phyloP scores from a whole-genome alignment of 306 rosid genomes.

The Trifolium fragiferum region DNA sequence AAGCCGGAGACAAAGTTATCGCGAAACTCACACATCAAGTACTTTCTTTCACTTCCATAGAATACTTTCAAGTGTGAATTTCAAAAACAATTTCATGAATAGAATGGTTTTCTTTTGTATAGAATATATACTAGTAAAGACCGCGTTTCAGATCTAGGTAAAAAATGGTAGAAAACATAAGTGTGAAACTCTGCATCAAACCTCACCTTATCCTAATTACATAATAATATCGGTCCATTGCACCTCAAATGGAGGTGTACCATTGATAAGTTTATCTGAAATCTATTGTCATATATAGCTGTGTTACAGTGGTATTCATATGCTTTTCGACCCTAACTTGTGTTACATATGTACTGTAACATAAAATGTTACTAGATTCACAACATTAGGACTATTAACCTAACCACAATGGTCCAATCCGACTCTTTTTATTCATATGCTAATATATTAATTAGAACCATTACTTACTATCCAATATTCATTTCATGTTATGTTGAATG shows the following conservation, averaged over 20 bases:
- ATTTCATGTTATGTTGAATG: constrained; percentile 31
- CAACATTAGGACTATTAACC: neutral
- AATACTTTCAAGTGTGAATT: neutral
- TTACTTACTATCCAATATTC: no score
- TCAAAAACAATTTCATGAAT: neutral
- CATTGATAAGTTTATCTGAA: neutral
- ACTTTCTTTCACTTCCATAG: constrained; percentile 29
- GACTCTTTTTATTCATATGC: neutral
- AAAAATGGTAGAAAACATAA: no score
- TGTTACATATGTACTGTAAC: neutral
- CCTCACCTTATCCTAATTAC: neutral
- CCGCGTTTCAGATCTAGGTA: no score
- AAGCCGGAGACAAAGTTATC: constrained; percentile 72
- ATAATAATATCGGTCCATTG: neutral
- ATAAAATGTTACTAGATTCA: neutral
- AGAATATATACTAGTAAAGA: neutral
- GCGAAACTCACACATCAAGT: constrained; percentile 54
- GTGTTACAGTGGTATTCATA: neutral
- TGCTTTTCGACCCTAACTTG: neutral
- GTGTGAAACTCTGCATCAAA: neutral
- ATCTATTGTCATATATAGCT: neutral
- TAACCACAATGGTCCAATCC: neutral
- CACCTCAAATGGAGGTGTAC: neutral
- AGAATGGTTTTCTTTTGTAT: neutral
- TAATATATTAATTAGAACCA: no score